These are phyloP conservation scores for Exophiala phaeomuriformis DNA, from an alignment of 2,329 filamentous ascomycete species.

Conservation along the genomic window DNA sequence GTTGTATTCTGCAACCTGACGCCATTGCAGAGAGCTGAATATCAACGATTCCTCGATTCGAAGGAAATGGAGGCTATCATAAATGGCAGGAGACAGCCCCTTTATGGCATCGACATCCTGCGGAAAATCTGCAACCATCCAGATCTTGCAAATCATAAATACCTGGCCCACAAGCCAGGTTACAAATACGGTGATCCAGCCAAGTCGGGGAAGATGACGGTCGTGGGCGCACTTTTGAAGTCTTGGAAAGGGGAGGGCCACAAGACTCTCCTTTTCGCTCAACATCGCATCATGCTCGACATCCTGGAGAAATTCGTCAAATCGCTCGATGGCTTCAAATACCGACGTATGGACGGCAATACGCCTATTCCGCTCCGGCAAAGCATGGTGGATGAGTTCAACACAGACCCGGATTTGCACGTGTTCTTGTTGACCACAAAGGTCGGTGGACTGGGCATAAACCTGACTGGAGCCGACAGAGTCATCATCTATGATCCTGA, in stretches of 20 bases:
- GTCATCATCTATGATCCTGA: conserved; percentile 98
- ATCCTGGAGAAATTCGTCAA: conserved; percentile 78
- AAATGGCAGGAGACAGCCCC: conserved; percentile 63
- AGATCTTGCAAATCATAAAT: conserved; percentile 67
- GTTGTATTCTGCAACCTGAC: conserved; percentile 95
- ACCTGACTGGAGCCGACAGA: conserved; percentile 86
- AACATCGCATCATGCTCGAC: conserved; percentile 90
- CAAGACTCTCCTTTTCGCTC: conserved; percentile 87
- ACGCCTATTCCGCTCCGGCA: conserved; percentile 87
- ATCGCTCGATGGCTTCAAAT: conserved; percentile 62
- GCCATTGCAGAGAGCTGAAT: conserved; percentile 66
- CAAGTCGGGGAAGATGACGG: conserved; percentile 92
- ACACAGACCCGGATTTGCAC: conserved; percentile 68
- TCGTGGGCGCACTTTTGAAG: conserved; percentile 77
- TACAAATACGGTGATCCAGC: conserved; percentile 71
- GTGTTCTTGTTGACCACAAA: conserved; percentile 93
- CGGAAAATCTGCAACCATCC: conserved; percentile 98
- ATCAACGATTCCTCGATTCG: conserved; percentile 72
- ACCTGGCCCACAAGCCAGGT: conserved; percentile 50
- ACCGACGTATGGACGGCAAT: conserved; percentile 85
- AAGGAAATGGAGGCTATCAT: conserved; percentile 81
- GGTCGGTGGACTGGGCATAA: conserved; percentile 87
- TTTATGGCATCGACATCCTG: conserved; percentile 85
- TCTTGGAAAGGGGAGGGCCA: conserved; percentile 90
- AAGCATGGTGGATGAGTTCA: conserved; percentile 84